These are phyloP conservation scores for Erysimum cheiranthoides DNA, from an alignment of 345 rosid species.

Conservation along the genomic window DNA sequence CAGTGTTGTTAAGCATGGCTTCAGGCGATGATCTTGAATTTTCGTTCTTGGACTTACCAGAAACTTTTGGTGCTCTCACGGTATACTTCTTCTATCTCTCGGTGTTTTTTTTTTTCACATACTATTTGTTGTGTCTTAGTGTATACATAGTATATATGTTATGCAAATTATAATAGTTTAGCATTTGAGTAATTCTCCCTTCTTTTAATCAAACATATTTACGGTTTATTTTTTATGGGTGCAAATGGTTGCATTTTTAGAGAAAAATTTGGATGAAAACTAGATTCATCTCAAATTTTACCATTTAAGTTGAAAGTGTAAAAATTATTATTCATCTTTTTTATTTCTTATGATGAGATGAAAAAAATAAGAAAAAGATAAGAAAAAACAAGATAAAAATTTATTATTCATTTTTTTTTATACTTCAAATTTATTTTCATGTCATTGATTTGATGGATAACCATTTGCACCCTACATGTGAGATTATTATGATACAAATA, in stretches of 20 bases:
- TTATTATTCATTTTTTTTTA: no score
- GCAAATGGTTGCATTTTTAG: no score
- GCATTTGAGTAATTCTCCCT: background rate
- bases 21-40: conserved; percentile 20
- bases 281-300: no score
- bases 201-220: background rate
- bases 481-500: background rate
- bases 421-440: no score
- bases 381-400: no score
- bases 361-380: no score
- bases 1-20: conserved; percentile 35
- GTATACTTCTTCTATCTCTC: conserved; percentile 11
- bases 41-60: conserved; percentile 7
- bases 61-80: conserved; percentile 9
- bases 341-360: no score
- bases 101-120: background rate
- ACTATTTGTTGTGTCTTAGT: background rate
- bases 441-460: no score
- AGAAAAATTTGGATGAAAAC: no score
- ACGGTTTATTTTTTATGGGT: background rate
- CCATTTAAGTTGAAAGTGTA: no score
- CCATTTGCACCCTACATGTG: background rate
- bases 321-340: no score
- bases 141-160: background rate
- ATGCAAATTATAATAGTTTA: background rate